Conservation (phyloP, 1,139 yeast genomes). For the Yamadazyma sp. region DNA sequence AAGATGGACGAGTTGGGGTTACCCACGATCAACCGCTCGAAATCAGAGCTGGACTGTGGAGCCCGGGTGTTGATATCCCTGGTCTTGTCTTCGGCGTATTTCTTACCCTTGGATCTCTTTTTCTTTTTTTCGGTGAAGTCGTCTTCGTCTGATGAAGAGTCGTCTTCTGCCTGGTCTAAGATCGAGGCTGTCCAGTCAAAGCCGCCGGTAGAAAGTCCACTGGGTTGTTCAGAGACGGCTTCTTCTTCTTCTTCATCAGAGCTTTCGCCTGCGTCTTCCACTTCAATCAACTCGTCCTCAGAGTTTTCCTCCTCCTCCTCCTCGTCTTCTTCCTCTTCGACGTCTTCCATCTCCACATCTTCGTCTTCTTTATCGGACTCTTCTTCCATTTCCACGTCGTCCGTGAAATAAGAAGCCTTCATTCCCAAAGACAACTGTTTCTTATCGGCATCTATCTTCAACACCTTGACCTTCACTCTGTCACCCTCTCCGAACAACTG, state of each 20-base stretch:
- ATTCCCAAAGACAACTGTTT: constrained; percentile 82
- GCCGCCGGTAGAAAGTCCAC: constrained; percentile 77
- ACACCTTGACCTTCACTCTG: constrained; percentile 78
- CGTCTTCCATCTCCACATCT: constrained; percentile 25
- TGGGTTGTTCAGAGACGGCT: constrained; percentile 22
- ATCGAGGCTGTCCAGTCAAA: constrained; percentile 95
- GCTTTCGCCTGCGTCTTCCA: constrained; percentile 21
- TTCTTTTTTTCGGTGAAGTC: constrained; percentile 47
- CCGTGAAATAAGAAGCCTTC: constrained; percentile 86
- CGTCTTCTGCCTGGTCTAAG: constrained; percentile 72
- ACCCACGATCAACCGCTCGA: constrained; percentile 86
- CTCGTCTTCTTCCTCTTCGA: constrained; percentile 22
- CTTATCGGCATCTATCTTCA: constrained; percentile 62
- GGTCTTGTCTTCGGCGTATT: constrained; percentile 72
- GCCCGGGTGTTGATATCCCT: constrained; percentile 80
- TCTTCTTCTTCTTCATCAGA: constrained; percentile 22
- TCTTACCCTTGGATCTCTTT: constrained; percentile 44
- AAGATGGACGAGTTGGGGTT: constrained; percentile 90
- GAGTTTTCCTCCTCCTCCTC: constrained; percentile 26
- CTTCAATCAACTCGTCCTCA: constrained; percentile 26
- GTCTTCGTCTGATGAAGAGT: constrained; percentile 59
- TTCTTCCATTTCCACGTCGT: constrained; percentile 34
- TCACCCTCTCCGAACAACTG: constrained; percentile 84
- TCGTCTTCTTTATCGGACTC: no score
- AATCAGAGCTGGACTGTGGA: constrained; percentile 89